Base-by-base conservation (phyloP, 2,329 filamentous ascomycete genomes). In the Gremmenia infestans region DNA sequence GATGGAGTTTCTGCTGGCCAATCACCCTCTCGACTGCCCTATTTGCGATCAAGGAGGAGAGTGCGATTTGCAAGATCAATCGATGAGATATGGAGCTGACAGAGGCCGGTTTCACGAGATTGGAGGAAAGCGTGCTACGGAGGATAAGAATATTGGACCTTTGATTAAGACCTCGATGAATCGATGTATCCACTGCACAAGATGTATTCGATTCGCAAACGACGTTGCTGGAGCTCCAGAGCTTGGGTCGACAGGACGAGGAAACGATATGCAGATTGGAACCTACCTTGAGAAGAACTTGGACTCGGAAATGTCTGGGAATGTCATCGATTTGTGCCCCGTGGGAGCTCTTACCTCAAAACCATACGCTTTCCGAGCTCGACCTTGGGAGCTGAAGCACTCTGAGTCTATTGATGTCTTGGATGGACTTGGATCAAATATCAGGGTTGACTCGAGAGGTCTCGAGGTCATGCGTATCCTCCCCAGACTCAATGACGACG, bases 111-210 rank as follows among this genome's bases (percentile, higher is more conserved):
- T 99, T 78, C 94, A 99, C 77, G 94, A 99, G 76, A 76, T 95
- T 70, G 86, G 83, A 54, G 94, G 94, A 76, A 99, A 99, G 83
- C 89, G 94, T 79, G 94, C 91, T 25, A 92, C 97, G 40, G 94
- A 99, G 78, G 94, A 99, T 76, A 99, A 99, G 83, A 97, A 99
- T 75, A 97, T 99, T 69, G 94, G 94, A 37, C 94, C 94, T 53
- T 76, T 99, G 65, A 89, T 99, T 77, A 99, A 99, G 84, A 99
- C 94, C 3, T 99, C 94, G 50, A 99, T 99, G 94, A 99, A 99
- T 81, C 85, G 94, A 72, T 99, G 94, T 76, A 99, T 99, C 70
- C 94, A 99, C 80, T 99, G 94, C 81, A 99, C 94, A 62, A 86
- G 94, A 70, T 99, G 94, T 76, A 85, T 99, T 67, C 91, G 94